Conservation (phyloP, 202 grass and related monocot genomes). For the Zizania palustris region DNA sequence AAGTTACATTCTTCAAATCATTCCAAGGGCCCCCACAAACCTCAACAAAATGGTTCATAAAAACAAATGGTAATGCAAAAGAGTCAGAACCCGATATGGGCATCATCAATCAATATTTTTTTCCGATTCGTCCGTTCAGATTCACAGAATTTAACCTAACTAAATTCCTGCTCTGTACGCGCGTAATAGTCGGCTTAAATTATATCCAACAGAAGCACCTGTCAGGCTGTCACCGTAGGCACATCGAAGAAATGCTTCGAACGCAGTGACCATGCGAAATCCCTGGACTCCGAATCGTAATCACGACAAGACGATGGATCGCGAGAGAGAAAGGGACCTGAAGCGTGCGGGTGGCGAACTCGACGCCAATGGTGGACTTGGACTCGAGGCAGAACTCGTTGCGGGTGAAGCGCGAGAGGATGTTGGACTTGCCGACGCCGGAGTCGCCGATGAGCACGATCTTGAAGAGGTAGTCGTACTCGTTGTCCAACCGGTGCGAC, state of each 20-base stretch:
- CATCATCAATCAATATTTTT: background rate
- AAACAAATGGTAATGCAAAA: background rate
- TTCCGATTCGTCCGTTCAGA: background rate
- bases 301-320: background rate
- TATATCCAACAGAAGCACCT: slow-evolving; percentile 1
- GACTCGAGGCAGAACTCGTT: slow-evolving; percentile 98
- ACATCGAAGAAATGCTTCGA: background rate
- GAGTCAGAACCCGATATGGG: background rate
- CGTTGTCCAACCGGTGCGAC: slow-evolving; percentile 80
- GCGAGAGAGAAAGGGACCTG: slow-evolving; percentile 39
- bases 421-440: slow-evolving; percentile 94
- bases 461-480: slow-evolving; percentile 98
- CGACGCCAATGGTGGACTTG: slow-evolving; percentile 92
- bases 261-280: background rate
- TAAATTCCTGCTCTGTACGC: background rate
- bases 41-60: slow-evolving; percentile 6
- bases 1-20: background rate
- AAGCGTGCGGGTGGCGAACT: slow-evolving; percentile 86
- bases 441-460: slow-evolving; percentile 96
- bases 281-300: background rate
- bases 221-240: background rate
- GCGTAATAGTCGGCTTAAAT: background rate
- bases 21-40: background rate
- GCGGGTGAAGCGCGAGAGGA: slow-evolving; percentile 85
- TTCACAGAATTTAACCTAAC: background rate